Conservation (phyloP, 2,329 filamentous ascomycete species). For the Pestalotiopsis sp. region DNA sequence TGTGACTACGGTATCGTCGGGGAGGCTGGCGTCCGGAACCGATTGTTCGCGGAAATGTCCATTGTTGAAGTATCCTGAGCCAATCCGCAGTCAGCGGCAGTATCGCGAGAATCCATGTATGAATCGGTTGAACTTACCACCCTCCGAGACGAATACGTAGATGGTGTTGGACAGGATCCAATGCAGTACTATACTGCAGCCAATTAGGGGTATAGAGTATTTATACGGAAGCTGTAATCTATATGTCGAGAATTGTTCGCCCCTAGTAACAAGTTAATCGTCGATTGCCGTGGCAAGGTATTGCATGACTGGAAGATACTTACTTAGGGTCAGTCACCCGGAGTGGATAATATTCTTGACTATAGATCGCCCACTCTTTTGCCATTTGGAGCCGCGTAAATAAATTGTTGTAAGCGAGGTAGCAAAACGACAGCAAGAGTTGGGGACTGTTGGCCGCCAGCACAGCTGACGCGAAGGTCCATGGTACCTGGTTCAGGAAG, state of each 20-base stretch:
- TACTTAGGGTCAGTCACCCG: conserved; percentile 35
- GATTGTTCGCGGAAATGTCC: background rate
- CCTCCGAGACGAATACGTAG: conserved; percentile 33
- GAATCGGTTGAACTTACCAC: conserved; percentile 18
- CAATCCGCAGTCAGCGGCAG: background rate
- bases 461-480: conserved; percentile 17
- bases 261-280: background rate
- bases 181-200: conserved; percentile 37
- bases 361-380: conserved; percentile 43
- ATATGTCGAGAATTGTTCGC: conserved; percentile 37
- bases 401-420: conserved; percentile 39
- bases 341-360: conserved; percentile 28
- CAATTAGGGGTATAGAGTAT: conserved; percentile 40
- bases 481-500: background rate
- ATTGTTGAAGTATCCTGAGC: background rate
- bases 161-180: conserved; percentile 45
- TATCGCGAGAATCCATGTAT: background rate
- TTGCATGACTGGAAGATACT: background rate
- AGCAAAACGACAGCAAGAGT: conserved; percentile 40
- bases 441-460: conserved; percentile 41
- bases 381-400: conserved; percentile 45
- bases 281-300: background rate
- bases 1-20: conserved; percentile 15
- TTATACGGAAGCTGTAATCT: conserved; percentile 42
- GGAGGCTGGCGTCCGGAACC: conserved; percentile 15